Evolutionary conservation across 805 yeast species (phyloP).

Genomic region (Candida maesae): DNA sequence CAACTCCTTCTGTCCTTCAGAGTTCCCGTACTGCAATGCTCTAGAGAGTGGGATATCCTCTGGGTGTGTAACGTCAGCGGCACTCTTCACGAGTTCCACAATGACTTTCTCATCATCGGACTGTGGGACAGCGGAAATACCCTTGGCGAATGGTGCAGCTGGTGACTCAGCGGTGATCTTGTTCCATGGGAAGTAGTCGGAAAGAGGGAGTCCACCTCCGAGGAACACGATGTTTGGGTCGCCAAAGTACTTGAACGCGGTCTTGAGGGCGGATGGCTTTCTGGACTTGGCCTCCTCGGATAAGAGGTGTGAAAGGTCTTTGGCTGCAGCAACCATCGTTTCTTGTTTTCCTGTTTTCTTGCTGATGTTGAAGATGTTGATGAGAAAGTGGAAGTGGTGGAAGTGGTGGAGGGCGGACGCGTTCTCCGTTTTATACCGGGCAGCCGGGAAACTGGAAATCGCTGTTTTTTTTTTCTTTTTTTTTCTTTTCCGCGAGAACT

Average conservation of each 20-base stretch:
- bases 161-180: slow-evolving; percentile 68
- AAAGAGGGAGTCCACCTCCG: slow-evolving; percentile 93
- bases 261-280: slow-evolving; percentile 74
- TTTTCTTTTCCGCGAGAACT: too few relatives aligned
- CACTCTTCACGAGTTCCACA: slow-evolving; percentile 38
- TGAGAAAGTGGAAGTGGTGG: too few relatives aligned
- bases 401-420: too few relatives aligned
- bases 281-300: slow-evolving; percentile 79
- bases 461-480: too few relatives aligned
- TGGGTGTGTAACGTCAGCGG: slow-evolving; percentile 39
- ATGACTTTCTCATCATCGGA: slow-evolving; percentile 34
- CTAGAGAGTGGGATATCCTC: slow-evolving; percentile 70
- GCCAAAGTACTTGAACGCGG: slow-evolving; percentile 72
- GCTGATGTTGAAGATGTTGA: too few relatives aligned
- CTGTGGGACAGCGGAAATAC: slow-evolving; percentile 62
- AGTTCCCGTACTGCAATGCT: slow-evolving; percentile 88
- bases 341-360: too few relatives aligned
- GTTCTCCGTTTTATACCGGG: too few relatives aligned
- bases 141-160: slow-evolving; percentile 72
- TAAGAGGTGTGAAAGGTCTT: slow-evolving; percentile 70
- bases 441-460: too few relatives aligned
- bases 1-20: slow-evolving; percentile 77
- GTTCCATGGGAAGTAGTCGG: slow-evolving; percentile 92
- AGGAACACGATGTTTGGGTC: slow-evolving; percentile 79
- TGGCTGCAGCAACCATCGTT: slow-evolving; percentile 38